Conservation (phyloP, 108 stramenopile species). For the Licmophora abbreviata region DNA sequence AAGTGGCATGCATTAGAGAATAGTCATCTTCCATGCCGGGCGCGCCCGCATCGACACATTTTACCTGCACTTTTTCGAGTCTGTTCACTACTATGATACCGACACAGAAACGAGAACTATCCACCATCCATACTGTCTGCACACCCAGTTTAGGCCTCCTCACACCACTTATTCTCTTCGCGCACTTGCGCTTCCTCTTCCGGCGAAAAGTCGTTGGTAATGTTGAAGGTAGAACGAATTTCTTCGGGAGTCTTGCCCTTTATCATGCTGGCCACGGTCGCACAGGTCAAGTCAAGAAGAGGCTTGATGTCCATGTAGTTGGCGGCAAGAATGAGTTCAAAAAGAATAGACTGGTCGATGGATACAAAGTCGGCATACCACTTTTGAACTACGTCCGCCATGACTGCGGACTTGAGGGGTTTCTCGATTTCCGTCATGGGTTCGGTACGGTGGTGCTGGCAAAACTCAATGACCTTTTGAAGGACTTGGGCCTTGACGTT, state of each 20-base stretch:
- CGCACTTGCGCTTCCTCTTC: slow-evolving; percentile 99
- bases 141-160: slow-evolving; percentile 91
- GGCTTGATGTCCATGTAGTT: slow-evolving; percentile 99
- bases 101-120: no score
- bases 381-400: slow-evolving; percentile 98
- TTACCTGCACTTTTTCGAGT: no score
- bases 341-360: slow-evolving; percentile 95
- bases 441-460: slow-evolving; percentile 86
- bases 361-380: slow-evolving; percentile 99
- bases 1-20: no score
- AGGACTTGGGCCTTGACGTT: slow-evolving; percentile 91
- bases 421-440: slow-evolving; percentile 99
- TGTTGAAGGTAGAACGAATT: slow-evolving; percentile 96
- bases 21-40: no score
- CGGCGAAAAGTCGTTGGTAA: slow-evolving; percentile 98
- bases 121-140: no score
- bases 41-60: no score
- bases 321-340: slow-evolving; percentile 97
- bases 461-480: slow-evolving; percentile 97
- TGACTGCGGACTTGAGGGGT: slow-evolving; percentile 93
- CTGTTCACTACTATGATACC: no score
- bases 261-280: slow-evolving; percentile 98
- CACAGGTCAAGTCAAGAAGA: slow-evolving; percentile 96
- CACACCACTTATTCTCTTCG: slow-evolving; percentile 99
- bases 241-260: slow-evolving; percentile 99